A percentile compares a stretch with the other conserved stretches of the same genome.
phyloP scores from a whole-genome alignment of 2,329 filamentous ascomycete species.

The Aspergillus sojae region DNA sequence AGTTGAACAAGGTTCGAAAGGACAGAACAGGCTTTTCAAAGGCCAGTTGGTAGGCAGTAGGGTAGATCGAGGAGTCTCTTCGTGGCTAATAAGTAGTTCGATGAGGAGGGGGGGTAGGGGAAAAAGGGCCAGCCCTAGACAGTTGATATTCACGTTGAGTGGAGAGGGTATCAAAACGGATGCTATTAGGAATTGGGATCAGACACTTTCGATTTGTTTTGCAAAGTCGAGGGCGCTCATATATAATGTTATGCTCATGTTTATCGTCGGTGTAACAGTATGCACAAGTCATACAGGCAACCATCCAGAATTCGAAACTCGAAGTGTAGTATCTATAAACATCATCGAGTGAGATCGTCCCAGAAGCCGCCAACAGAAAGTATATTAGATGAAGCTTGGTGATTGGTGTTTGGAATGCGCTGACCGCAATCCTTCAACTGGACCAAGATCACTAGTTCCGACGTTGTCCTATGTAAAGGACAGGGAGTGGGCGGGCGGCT shows the following conservation, averaged over 20 bases:
- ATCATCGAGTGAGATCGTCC: conserved; percentile 25
- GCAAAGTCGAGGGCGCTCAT: not conserved
- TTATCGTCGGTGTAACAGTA: not conserved
- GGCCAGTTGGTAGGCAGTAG: not conserved
- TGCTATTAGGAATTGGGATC: not conserved
- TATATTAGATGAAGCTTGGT: conserved; percentile 11
- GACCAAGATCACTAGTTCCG: not conserved
- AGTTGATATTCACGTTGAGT: not conserved
- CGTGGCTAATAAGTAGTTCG: not conserved
- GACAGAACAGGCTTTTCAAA: not conserved
- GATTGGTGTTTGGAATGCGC: conserved; percentile 31
- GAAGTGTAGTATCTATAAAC: conserved; percentile 29
- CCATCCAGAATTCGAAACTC: conserved; percentile 26
- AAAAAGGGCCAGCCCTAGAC: not conserved
- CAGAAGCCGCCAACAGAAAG: conserved; percentile 29
- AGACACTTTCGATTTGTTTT: too few relatives aligned
- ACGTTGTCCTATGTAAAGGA: conserved; percentile 31
- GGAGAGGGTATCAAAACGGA: not conserved
- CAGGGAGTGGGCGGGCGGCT: conserved; percentile 24
- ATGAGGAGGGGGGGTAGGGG: not conserved
- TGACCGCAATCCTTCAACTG: conserved; percentile 18
- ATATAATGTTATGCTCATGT: conserved; percentile 10
- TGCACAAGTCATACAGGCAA: conserved; percentile 28
- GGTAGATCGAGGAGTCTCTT: not conserved
- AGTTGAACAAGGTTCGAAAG: too few relatives aligned